Conservation (phyloP, 108 stramenopile genomes). For the Skeletonema costatum region DNA sequence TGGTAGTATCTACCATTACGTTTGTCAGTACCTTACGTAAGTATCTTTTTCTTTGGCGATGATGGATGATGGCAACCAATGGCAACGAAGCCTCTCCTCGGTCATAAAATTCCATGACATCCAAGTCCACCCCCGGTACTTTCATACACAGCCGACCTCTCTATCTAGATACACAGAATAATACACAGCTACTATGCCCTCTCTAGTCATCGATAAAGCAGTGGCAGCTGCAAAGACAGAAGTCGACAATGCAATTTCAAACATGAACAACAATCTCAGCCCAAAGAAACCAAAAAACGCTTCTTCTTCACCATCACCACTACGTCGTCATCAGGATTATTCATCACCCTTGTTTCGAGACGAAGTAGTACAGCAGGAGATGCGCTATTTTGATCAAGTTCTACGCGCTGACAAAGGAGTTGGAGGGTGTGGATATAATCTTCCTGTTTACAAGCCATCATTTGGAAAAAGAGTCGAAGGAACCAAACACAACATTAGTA, state of each 20-base stretch:
- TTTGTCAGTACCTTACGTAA: too few relatives aligned
- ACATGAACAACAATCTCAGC: neutral
- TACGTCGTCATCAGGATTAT: neutral
- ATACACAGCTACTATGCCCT: neutral
- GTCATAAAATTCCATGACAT: too few relatives aligned
- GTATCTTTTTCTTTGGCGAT: too few relatives aligned
- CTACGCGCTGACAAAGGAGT: neutral
- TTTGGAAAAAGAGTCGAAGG: neutral
- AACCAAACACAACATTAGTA: neutral
- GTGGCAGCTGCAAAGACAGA: neutral
- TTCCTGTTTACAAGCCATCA: neutral
- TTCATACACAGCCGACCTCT: too few relatives aligned
- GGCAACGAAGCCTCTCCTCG: too few relatives aligned
- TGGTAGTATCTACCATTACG: too few relatives aligned
- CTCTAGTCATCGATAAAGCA: neutral
- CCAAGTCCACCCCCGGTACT: too few relatives aligned
- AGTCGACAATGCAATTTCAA: neutral
- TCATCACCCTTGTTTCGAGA: neutral
- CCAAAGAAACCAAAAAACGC: neutral
- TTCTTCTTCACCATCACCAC: neutral
- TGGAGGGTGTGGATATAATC: neutral
- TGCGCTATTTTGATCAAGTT: constrained; percentile 1
- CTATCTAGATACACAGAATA: neutral
- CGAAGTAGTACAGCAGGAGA: neutral
- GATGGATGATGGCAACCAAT: too few relatives aligned